Evolutionary conservation across 1,284 basidiomycete species (phyloP), one percentile per base, ranked within the genome.

Genomic region (Singerocomus inundabilis): DNA sequence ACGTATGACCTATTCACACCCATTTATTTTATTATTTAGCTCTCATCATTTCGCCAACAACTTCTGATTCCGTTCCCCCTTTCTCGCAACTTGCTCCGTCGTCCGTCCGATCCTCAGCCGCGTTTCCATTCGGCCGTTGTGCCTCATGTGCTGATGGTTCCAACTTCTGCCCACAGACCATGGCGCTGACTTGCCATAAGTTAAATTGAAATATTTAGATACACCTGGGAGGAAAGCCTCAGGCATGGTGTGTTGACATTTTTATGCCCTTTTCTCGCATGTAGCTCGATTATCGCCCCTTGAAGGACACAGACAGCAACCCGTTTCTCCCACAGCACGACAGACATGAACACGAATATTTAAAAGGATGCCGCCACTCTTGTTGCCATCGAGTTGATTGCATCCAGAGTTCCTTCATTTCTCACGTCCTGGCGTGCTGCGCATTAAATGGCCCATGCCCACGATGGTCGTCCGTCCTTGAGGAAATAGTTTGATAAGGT

Each of bases 401-500:
- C 24, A 18, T 32, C 30, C 32, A 35, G 40, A 49, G 47, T 45
- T 40, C 25, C 34, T 28, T 29, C 42, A 41, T 48, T 62, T 59
- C 49, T 47, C 60, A 65, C 62, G 55, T 57, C 39, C 29, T 31
- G 43, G 48, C 40, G 15, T 63, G 44, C 44, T 48, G 41, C 29
- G 43, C 44, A 51, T 47, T 46, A 43, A 57, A 44, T 51, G 29
- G 43, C 38, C 38, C 35, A 42, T 51, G 49, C 47, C 52, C 57
- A 59, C 48, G 57, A 48, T 53, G 61, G 34, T 48, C 36, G 25
- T 44, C 38, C 30, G 11, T 13, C 41, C 28, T 46, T 38, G 52
- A 54, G 37, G 49, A 43, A 48, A 34, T 40, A 40, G 39, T 50
- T 46, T 48, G 46, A 63, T 59, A 59, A 63, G 58, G 61, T 45